Base-by-base conservation (phyloP, 768 basidiomycete genomes). In the Infundibulicybe gibba region DNA sequence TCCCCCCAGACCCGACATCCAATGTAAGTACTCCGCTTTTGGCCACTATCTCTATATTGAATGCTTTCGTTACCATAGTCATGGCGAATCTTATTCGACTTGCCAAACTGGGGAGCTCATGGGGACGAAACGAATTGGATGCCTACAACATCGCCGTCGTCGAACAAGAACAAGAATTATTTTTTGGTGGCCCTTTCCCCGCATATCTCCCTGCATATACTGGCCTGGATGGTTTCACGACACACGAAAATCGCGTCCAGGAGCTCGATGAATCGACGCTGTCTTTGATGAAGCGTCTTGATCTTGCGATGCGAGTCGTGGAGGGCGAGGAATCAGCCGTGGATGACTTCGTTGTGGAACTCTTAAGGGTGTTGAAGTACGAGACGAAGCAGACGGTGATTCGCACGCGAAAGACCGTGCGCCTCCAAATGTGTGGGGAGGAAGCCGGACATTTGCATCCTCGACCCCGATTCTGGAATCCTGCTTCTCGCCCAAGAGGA, bases 351-450 rank as follows among this genome's bases (percentile, higher is more conserved):
- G 43, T 40, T 16, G 46, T 35, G 30, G 53, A 54, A 47, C 20
- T 53, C 30, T 39, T 54, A 11, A 43, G 41, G 25, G 16, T 38
- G 38, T 37, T 55, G 13, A 48, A 50, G 3, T 56, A 40, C 43
- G 50, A 52, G 31, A 43, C 43, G 32, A 41, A 48, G 9, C 30
- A 41, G 13, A 37, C 37, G 32, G 32, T 48, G 38, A 32, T 55
- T 13, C 43, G 40, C 41, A 45, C 49, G 15, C 54, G 47, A 30
- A 49, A 49, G 21, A 34, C 40, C 48, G 48, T 52, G 38, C 56
- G 48, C n/a, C 40, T 58, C 25, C 17, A 35, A 16, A 58, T 58
- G 13, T 47, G 44, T 33, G 56, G 53, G 17, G 57, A 58, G 14
- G n/a, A 45, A 47, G 43, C 44, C 48, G 14, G 52, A 48, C 38